Conservation (phyloP, 1,139 yeast species). For the Suhomyces taliae region DNA sequence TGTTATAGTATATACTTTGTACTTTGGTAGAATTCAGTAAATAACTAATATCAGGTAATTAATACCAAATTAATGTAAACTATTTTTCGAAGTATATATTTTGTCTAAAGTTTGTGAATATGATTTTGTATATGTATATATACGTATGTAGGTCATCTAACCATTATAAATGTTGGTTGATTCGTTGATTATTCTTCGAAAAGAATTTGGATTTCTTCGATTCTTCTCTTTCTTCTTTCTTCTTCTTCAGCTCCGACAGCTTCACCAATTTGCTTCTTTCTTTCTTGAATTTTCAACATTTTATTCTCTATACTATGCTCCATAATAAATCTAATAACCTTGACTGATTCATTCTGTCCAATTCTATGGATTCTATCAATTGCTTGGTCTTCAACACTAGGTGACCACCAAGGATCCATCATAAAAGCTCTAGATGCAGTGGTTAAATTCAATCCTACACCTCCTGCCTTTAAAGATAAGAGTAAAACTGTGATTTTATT, state of each 20-base stretch:
- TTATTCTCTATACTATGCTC: conserved; percentile 86
- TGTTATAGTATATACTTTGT: background rate
- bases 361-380: conserved; percentile 91
- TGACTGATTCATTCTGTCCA: conserved; percentile 76
- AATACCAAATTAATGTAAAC: no score
- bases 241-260: conserved; percentile 82
- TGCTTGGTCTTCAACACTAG: conserved; percentile 91
- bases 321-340: conserved; percentile 77
- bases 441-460: conserved; percentile 89
- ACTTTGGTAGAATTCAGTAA: background rate
- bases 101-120: no score
- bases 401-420: conserved; percentile 99
- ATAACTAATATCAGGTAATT: background rate
- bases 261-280: conserved; percentile 83
- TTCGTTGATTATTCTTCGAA: conserved; percentile 49
- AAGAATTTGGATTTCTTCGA: conserved; percentile 78
- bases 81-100: no score
- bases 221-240: conserved; percentile 66
- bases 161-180: background rate
- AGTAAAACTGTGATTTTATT: conserved; percentile 56
- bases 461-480: conserved; percentile 88
- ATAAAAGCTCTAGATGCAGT: conserved; percentile 83
- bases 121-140: no score
- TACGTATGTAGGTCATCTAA: no score
- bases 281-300: conserved; percentile 84